These are phyloP conservation scores for Hyparrhenia diplandra DNA, from an alignment of 176 grass and related monocot genomes.

Conservation along the genomic window DNA sequence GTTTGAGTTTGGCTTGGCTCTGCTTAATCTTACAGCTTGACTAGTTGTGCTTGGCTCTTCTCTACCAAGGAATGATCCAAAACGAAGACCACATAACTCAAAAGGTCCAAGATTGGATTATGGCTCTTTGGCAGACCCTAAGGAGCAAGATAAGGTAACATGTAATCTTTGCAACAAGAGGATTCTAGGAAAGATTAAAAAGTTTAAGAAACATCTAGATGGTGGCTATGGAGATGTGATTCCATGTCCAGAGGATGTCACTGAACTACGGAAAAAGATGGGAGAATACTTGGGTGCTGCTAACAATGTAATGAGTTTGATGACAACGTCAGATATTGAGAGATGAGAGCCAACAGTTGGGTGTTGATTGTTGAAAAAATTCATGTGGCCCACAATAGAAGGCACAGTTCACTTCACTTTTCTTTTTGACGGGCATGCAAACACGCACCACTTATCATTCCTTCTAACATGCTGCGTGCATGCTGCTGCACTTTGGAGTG, in stretches of 20 bases:
- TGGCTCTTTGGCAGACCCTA: not conserved
- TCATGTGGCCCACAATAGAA: not conserved
- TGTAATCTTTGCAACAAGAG: not conserved
- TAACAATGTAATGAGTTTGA: not conserved
- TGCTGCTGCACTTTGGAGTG: not conserved
- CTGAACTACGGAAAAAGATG: not conserved
- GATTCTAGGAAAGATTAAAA: not conserved
- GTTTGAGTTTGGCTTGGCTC: not conserved
- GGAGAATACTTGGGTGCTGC: not conserved
- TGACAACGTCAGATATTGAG: not conserved
- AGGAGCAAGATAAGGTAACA: not conserved
- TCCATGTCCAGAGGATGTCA: not conserved
- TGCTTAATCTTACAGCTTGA: not conserved
- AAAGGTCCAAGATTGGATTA: not conserved
- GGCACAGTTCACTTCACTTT: not conserved
- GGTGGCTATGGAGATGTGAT: not conserved
- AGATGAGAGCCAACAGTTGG: not conserved
- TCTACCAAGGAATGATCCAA: not conserved
- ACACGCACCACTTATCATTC: not conserved
- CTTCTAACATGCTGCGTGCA: not conserved
- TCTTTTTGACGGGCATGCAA: not conserved
- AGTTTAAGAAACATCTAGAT: not conserved
- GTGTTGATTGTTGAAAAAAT: not conserved
- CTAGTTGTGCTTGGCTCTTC: not conserved
- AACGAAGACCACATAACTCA: not conserved